These are phyloP conservation scores for Sisymbrium altissimum DNA, from an alignment of 345 rosid species.

Conservation along the genomic window DNA sequence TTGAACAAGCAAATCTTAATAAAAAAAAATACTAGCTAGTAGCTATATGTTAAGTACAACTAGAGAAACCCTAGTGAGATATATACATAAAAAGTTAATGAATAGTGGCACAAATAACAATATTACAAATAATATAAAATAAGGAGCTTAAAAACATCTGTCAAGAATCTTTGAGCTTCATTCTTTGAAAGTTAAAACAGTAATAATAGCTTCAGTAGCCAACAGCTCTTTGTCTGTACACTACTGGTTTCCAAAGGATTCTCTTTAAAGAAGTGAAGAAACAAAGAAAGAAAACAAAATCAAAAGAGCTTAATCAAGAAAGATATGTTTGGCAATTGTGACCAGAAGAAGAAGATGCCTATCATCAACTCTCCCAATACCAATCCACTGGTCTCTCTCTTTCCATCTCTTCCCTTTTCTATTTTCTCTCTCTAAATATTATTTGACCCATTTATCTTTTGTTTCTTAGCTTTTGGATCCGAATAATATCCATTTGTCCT, in stretches of 20 bases:
- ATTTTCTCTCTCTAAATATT: constrained; percentile 43
- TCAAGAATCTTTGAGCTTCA: constrained; percentile 36
- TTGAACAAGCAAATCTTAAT: constrained; percentile 20
- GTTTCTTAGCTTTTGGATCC: constrained; percentile 57
- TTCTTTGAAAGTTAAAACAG: constrained; percentile 29
- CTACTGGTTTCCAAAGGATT: constrained; percentile 63
- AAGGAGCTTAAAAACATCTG: constrained; percentile 22
- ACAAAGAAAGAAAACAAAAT: constrained; percentile 6
- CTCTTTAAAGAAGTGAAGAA: constrained; percentile 34
- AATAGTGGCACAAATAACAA: constrained; percentile 30
- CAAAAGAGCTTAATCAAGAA: constrained; percentile 32
- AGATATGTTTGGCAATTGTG: constrained; percentile 54
- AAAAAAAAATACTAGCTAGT: background rate
- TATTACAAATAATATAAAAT: constrained; percentile 15
- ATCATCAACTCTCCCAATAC: constrained; percentile 59
- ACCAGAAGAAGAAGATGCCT: constrained; percentile 50
- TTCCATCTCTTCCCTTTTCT: background rate
- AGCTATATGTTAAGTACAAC: constrained; percentile 17
- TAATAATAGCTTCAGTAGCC: constrained; percentile 50
- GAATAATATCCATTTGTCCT: constrained; percentile 36
- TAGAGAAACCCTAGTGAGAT: constrained; percentile 16
- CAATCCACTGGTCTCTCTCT: constrained; percentile 56
- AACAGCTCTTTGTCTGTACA: constrained; percentile 68
- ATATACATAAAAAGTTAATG: background rate
- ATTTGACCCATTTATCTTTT: constrained; percentile 48